These are phyloP conservation scores for Plasmodium blacklocki DNA, from an alignment of 169 alveolate species.

Conservation along the genomic window DNA sequence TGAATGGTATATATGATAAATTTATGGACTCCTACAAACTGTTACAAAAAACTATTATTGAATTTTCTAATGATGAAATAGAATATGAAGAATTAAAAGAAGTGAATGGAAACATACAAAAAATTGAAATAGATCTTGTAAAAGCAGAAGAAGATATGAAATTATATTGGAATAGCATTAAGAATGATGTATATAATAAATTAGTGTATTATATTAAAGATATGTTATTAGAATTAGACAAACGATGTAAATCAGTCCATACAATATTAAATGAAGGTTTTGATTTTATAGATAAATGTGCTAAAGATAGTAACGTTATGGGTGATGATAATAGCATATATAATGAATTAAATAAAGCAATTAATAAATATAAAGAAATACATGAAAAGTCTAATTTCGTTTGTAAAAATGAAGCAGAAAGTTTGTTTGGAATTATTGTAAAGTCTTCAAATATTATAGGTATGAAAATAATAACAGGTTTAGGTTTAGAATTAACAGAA, in stretches of 20 bases:
- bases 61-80: neutral
- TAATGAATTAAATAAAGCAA: neutral
- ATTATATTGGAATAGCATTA: neutral
- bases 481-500: slow-evolving; percentile 14
- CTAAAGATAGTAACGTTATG: neutral
- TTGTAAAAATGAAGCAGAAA: slow-evolving; percentile 20
- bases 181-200: slow-evolving; percentile 13
- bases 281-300: neutral
- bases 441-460: slow-evolving; percentile 36
- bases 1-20: slow-evolving; percentile 3
- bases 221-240: neutral
- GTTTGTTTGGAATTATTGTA: slow-evolving; percentile 26
- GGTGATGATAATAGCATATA: neutral
- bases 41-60: slow-evolving; percentile 1
- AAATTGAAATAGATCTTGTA: neutral
- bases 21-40: slow-evolving; percentile 8
- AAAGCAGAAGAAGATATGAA: slow-evolving; percentile 10
- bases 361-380: slow-evolving; percentile 15
- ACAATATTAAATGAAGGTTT: neutral
- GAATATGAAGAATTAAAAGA: neutral
- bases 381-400: neutral
- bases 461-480: slow-evolving; percentile 23
- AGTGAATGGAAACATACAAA: slow-evolving; percentile 11
- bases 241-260: slow-evolving; percentile 15
- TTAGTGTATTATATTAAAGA: slow-evolving; percentile 16